Conservation (phyloP, 75 land plant genomes). For the Chamaecyparis obtusa region DNA sequence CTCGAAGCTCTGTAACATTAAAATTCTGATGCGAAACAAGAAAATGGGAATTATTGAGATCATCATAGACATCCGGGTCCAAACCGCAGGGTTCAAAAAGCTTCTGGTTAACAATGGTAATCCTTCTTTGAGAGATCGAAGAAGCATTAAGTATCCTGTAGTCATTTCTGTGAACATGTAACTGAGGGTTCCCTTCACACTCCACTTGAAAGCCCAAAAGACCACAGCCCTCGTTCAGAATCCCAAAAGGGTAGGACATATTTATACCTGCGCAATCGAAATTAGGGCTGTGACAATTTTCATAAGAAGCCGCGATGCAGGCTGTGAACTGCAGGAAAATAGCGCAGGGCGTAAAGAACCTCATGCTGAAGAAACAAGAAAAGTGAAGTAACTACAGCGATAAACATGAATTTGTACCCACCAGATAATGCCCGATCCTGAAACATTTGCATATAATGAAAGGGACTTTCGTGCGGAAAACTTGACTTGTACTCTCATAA, state of each 20-base stretch:
- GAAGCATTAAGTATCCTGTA: not conserved
- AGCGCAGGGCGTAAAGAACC: not conserved
- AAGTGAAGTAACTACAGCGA: not conserved
- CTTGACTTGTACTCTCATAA: not conserved
- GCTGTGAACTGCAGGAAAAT: not conserved
- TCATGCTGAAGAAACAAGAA: not conserved
- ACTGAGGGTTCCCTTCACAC: not conserved
- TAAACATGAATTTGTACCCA: not conserved
- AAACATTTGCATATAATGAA: not conserved
- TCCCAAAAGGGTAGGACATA: not conserved
- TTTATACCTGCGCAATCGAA: not conserved
- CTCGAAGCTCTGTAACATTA: not conserved
- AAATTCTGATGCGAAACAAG: not conserved
- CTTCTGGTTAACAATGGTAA: not conserved
- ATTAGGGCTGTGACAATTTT: not conserved
- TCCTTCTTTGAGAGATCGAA: not conserved
- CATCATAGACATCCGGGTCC: not conserved
- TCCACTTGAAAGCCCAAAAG: not conserved
- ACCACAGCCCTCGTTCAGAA: not conserved
- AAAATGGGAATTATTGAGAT: not conserved
- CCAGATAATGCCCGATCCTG: not conserved
- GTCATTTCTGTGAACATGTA: not conserved
- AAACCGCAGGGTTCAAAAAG: not conserved
- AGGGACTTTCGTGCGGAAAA: not conserved
- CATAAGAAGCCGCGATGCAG: not conserved